A percentile compares a stretch with the other conserved stretches of the same genome.
Conservation (phyloP, 805 yeast genomes). For the Tetrapisispora phaffii region DNA sequence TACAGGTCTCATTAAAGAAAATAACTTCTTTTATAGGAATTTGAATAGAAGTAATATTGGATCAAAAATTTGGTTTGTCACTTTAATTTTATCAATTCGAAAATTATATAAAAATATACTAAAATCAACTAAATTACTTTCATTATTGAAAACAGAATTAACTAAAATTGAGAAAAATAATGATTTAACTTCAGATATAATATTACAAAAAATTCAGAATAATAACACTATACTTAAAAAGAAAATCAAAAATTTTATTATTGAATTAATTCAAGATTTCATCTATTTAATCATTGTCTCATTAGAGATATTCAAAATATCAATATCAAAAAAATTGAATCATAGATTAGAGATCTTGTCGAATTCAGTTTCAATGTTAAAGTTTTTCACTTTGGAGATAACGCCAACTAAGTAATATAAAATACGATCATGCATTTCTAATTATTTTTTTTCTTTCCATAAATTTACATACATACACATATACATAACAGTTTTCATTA, state of each 20-base stretch:
- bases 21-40: constrained; percentile 16
- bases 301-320: constrained; percentile 15
- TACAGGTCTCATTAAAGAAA: constrained; percentile 21
- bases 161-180: constrained; percentile 6
- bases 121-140: constrained; percentile 4
- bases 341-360: constrained; percentile 17
- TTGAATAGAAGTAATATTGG: constrained; percentile 22
- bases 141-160: not conserved
- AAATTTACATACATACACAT: constrained; percentile 2
- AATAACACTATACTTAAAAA: constrained; percentile 11
- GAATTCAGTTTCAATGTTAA: constrained; percentile 14
- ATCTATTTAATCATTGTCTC: constrained; percentile 17
- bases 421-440: not conserved
- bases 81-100: constrained; percentile 18
- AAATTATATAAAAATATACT: constrained; percentile 10
- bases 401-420: not conserved
- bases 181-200: constrained; percentile 12
- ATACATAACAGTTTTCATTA: not conserved
- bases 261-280: constrained; percentile 22
- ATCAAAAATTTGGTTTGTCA: constrained; percentile 23
- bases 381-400: constrained; percentile 11
- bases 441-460: not conserved
- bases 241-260: constrained; percentile 1
- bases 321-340: constrained; percentile 8
- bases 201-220: constrained; percentile 6